Conservation (phyloP, 176 grass and related monocot genomes). For the Avena eriantha region DNA sequence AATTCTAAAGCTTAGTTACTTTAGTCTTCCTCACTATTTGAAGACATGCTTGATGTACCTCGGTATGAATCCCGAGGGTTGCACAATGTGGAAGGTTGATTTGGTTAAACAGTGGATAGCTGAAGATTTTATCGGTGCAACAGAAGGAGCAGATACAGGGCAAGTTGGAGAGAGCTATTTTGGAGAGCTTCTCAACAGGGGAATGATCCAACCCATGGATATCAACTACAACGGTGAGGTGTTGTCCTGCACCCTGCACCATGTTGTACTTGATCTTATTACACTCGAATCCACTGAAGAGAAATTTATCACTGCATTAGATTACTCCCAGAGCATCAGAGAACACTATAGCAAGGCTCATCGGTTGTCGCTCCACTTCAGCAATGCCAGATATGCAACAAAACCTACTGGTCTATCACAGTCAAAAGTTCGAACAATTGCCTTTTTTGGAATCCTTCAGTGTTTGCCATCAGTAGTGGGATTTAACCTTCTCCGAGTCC, state of each 20-base stretch:
- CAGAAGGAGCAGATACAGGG: not conserved
- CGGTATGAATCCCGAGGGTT: not conserved
- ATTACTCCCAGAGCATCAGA: not conserved
- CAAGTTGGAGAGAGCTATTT: slow-evolving; percentile 22
- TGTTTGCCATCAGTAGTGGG: not conserved
- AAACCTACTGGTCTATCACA: not conserved
- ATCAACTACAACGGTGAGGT: not conserved
- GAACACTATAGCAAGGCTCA: not conserved
- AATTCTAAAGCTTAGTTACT: not conserved
- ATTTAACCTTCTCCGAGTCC: slow-evolving; percentile 1
- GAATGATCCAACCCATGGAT: not conserved
- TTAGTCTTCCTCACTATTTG: slow-evolving; percentile 15
- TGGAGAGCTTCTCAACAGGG: not conserved
- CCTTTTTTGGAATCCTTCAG: not conserved
- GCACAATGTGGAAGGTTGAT: not conserved
- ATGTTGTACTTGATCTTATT: not conserved
- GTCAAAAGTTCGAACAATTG: not conserved
- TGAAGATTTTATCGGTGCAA: not conserved
- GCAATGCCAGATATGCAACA: not conserved
- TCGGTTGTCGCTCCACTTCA: not conserved
- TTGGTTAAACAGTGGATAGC: slow-evolving; percentile 17
- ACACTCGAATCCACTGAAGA: not conserved
- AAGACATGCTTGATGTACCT: slow-evolving; percentile 17
- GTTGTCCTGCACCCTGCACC: not conserved
- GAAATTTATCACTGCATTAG: not conserved